phyloP scores from a whole-genome alignment of 2,329 filamentous ascomycete genomes.

The Calycina marina region DNA sequence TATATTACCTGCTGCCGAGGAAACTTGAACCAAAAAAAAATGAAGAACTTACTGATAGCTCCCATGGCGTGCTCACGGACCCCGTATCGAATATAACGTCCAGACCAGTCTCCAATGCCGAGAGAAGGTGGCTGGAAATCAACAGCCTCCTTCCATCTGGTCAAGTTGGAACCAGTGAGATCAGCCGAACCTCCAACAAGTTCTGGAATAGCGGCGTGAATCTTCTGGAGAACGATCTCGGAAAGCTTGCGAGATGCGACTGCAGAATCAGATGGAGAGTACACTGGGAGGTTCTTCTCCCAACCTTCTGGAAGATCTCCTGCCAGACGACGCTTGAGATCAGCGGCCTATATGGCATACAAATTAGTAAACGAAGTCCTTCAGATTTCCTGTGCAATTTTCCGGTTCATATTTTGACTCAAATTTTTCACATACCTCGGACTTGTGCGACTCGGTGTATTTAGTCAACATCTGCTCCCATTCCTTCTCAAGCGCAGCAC shows the following conservation, averaged over 20 bases:
- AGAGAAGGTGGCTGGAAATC: slow-evolving; percentile 90
- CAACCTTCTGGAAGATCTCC: slow-evolving; percentile 87
- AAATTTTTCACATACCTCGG: too few species aligned
- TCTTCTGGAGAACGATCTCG: slow-evolving; percentile 80
- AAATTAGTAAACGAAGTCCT: too few species aligned
- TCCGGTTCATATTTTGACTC: too few species aligned
- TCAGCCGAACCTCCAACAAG: slow-evolving; percentile 93
- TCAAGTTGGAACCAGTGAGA: slow-evolving; percentile 97
- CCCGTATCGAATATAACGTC: slow-evolving; percentile 87
- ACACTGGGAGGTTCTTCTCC: slow-evolving; percentile 85
- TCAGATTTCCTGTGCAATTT: too few species aligned
- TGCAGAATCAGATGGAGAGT: slow-evolving; percentile 73
- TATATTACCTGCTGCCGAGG: too few species aligned
- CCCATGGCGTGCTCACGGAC: slow-evolving; percentile 89
- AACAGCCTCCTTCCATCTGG: slow-evolving; percentile 88
- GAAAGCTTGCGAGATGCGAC: slow-evolving; percentile 93
- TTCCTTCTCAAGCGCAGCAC: slow-evolving; percentile 79
- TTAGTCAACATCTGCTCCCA: slow-evolving; percentile 90
- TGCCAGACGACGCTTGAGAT: slow-evolving; percentile 66
- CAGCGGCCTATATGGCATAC: too few species aligned
- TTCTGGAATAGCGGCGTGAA: slow-evolving; percentile 73
- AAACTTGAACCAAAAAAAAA: too few species aligned
- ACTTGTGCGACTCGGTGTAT: slow-evolving; percentile 65
- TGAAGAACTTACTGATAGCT: too few species aligned
- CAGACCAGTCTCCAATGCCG: slow-evolving; percentile 76